Percentiles rank a stretch among this genome's conserved stretches.
Conservation (phyloP, 2,329 filamentous ascomycete species). For the Camillea tinctor region DNA sequence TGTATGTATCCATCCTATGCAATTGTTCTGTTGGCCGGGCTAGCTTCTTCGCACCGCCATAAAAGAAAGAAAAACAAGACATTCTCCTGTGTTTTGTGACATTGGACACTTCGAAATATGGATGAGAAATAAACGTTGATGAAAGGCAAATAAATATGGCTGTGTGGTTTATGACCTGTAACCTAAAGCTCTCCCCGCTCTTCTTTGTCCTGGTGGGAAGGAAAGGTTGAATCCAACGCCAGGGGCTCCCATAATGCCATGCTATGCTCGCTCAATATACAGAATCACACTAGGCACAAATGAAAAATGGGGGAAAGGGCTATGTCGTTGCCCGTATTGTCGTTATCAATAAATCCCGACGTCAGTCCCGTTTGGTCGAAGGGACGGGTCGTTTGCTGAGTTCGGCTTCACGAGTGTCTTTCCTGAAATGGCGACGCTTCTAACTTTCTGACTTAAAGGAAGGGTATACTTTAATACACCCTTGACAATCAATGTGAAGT, state of each 20-base stretch:
- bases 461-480: slow-evolving; percentile 83
- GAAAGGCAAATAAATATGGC: slow-evolving; percentile 12
- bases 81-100: not conserved
- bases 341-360: slow-evolving; percentile 24
- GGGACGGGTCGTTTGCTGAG: slow-evolving; percentile 53
- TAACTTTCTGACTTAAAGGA: slow-evolving; percentile 58
- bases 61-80: not conserved
- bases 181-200: slow-evolving; percentile 4
- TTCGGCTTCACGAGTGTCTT: slow-evolving; percentile 62
- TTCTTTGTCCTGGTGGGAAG: slow-evolving; percentile 6
- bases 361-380: slow-evolving; percentile 40
- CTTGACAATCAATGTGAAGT: slow-evolving; percentile 89
- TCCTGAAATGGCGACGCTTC: slow-evolving; percentile 60
- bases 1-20: slow-evolving; percentile 27
- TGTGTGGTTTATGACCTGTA: slow-evolving; percentile 8
- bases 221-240: slow-evolving; percentile 29
- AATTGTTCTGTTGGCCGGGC: slow-evolving; percentile 13
- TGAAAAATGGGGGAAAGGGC: slow-evolving; percentile 23
- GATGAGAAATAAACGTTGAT: slow-evolving; percentile 3
- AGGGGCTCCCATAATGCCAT: slow-evolving; percentile 33
- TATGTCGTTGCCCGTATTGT: slow-evolving; percentile 24
- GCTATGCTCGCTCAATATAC: slow-evolving; percentile 40
- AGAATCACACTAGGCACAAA: slow-evolving; percentile 32
- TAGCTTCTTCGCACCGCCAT: not conserved
- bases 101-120: slow-evolving; percentile 10